Percentiles rank a stretch among this genome's conserved stretches.
phyloP scores from a whole-genome alignment of 176 grass and related monocot genomes.

The Carex littledalei region DNA sequence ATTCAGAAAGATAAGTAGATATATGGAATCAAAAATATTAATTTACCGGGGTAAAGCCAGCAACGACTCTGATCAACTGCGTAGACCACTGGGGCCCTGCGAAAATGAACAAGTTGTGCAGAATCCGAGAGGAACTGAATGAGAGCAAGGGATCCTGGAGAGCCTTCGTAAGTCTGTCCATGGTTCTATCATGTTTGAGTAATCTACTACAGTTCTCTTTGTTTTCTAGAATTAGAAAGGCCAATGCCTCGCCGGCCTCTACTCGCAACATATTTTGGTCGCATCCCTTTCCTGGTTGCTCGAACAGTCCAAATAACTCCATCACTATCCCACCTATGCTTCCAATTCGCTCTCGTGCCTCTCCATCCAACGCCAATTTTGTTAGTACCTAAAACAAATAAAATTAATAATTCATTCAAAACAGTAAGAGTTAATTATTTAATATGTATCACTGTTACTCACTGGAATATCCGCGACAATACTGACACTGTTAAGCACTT shows the following conservation, averaged over 20 bases:
- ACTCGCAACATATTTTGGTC: constrained; percentile 8
- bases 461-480: no score
- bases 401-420: neutral
- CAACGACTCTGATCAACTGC: constrained; percentile 14
- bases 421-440: neutral
- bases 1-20: neutral
- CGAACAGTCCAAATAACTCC: constrained; percentile 51
- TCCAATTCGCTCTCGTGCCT: constrained; percentile 53
- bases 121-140: constrained; percentile 30
- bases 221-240: constrained; percentile 63
- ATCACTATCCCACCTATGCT: constrained; percentile 45
- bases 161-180: constrained; percentile 29
- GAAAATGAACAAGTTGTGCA: constrained; percentile 47
- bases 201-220: constrained; percentile 44
- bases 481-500: no score
- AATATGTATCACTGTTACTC: no score
- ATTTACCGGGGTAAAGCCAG: constrained; percentile 31
- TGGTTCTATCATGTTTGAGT: constrained; percentile 15
- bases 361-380: constrained; percentile 56
- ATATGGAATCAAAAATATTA: neutral
- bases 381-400: constrained; percentile 19
- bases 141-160: neutral
- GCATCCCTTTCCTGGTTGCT: neutral
- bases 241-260: constrained; percentile 65
- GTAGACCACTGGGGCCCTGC: neutral